Conservation (phyloP, 306 rosid genomes). For the Cucurbita pepo region DNA sequence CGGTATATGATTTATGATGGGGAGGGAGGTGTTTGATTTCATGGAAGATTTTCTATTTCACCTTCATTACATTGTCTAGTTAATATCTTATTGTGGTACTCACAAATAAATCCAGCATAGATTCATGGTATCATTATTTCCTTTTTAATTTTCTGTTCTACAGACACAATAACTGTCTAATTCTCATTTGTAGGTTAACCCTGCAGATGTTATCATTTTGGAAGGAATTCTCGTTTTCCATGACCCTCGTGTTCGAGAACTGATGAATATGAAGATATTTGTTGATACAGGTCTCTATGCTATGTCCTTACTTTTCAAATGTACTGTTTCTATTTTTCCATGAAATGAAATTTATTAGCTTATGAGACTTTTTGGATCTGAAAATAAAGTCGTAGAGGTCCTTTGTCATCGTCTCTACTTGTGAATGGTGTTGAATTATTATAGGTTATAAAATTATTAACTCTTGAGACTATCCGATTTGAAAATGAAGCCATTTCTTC, state of each 20-base stretch:
- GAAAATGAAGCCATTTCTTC: not conserved
- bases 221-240: constrained; percentile 97
- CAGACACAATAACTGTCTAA: not conserved
- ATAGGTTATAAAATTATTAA: not conserved
- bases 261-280: constrained; percentile 99
- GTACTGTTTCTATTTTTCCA: not conserved
- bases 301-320: constrained; percentile 6
- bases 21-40: not conserved
- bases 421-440: not conserved
- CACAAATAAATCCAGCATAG: not conserved
- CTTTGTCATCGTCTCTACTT: not conserved
- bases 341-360: not conserved
- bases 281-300: constrained; percentile 92
- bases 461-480: not conserved
- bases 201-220: constrained; percentile 87
- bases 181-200: constrained; percentile 55
- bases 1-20: not conserved
- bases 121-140: not conserved
- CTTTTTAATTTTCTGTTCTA: not conserved
- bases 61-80: not conserved
- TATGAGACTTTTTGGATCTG: not conserved
- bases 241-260: constrained; percentile 78
- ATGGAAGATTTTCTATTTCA: not conserved
- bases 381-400: not conserved
- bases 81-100: not conserved